Conservation (phyloP, 2,329 filamentous ascomycete genomes). For the Colletotrichum australisinense region DNA sequence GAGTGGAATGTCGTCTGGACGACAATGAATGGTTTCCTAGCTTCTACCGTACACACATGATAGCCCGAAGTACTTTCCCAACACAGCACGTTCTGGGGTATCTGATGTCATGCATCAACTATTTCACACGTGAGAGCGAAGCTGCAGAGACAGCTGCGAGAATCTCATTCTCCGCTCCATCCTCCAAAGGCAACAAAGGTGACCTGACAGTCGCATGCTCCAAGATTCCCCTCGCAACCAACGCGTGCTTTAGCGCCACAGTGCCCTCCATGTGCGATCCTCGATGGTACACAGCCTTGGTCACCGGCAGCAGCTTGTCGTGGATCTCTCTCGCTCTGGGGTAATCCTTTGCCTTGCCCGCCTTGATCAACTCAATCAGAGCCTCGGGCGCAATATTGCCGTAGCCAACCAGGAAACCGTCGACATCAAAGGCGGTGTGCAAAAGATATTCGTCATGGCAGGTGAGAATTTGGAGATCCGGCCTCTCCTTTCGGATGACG, state of each 20-base stretch:
- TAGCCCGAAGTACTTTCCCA: background rate
- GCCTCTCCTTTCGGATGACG: constrained; percentile 59
- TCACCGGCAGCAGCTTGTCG: constrained; percentile 61
- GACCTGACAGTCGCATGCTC: constrained; percentile 62
- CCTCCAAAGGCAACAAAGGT: constrained; percentile 55
- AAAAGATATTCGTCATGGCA: constrained; percentile 66
- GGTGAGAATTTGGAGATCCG: constrained; percentile 61
- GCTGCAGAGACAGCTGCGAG: constrained; percentile 50
- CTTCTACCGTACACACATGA: background rate
- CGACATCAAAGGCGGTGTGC: constrained; percentile 63
- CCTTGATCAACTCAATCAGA: constrained; percentile 60
- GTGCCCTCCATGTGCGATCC: constrained; percentile 67
- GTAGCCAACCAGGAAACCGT: constrained; percentile 66
- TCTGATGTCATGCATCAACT: background rate
- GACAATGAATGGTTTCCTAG: background rate
- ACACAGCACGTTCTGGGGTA: no score
- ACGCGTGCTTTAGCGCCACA: constrained; percentile 61
- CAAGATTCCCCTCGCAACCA: constrained; percentile 61
- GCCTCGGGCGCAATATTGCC: constrained; percentile 64
- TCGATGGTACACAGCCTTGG: constrained; percentile 65
- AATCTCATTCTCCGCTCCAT: constrained; percentile 57
- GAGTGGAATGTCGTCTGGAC: background rate
- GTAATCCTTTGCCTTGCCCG: constrained; percentile 62
- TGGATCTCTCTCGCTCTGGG: constrained; percentile 59
- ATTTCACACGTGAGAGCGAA: constrained; percentile 34